These are phyloP conservation scores for Sugiyamaella pinicola DNA, from an alignment of 1,139 yeast genomes.

Conservation along the genomic window DNA sequence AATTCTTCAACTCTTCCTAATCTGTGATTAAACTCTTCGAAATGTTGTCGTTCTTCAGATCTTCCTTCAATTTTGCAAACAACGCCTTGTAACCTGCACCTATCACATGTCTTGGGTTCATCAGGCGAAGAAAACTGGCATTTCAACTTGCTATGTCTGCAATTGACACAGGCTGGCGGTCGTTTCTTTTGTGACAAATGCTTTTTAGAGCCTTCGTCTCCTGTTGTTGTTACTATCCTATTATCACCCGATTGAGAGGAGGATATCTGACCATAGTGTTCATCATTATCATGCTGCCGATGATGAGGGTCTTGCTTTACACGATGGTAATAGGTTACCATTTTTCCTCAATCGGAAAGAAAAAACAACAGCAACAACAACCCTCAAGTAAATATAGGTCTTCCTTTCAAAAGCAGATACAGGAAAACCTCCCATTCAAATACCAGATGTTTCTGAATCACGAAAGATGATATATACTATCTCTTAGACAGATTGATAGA, in stretches of 20 bases:
- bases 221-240: neutral
- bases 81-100: slow-evolving; percentile 29
- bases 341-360: neutral
- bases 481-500: neutral
- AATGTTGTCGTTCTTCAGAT: slow-evolving; percentile 27
- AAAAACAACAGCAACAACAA: too few relatives aligned
- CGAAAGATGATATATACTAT: neutral
- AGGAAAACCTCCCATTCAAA: neutral
- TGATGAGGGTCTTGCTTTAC: neutral
- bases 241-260: too few relatives aligned
- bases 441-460: neutral
- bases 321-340: neutral
- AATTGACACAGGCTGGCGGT: slow-evolving; percentile 31
- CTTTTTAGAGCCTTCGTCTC: slow-evolving; percentile 6
- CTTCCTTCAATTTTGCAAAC: slow-evolving; percentile 31
- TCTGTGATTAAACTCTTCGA: slow-evolving; percentile 28
- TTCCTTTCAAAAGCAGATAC: neutral
- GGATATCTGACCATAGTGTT: neutral
- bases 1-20: slow-evolving; percentile 26
- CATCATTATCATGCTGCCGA: too few relatives aligned
- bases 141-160: slow-evolving; percentile 32
- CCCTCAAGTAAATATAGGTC: too few relatives aligned
- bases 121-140: slow-evolving; percentile 29
- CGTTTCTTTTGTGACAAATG: slow-evolving; percentile 23
- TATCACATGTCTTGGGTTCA: slow-evolving; percentile 31